Conservation (phyloP, 2,329 filamentous ascomycete species). For the Botrytis paeoniae region DNA sequence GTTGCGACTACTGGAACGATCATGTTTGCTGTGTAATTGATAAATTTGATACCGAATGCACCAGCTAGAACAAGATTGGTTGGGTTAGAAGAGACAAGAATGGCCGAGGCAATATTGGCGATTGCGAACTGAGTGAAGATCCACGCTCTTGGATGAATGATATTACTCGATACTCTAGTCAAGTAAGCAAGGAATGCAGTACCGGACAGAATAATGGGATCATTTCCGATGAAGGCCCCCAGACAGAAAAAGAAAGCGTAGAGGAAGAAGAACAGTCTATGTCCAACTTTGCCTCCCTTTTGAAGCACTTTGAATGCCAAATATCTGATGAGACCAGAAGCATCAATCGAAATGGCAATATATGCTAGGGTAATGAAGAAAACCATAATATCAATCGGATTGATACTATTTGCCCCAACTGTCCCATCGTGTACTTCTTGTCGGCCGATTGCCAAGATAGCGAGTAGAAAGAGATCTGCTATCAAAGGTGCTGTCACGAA, state of each 20-base stretch:
- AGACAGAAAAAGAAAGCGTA: constrained; percentile 69
- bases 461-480: constrained; percentile 68
- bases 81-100: constrained; percentile 74
- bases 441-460: constrained; percentile 64
- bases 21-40: constrained; percentile 74
- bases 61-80: constrained; percentile 73
- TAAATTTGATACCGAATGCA: constrained; percentile 69
- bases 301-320: constrained; percentile 68
- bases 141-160: constrained; percentile 68
- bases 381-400: constrained; percentile 68
- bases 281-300: constrained; percentile 64
- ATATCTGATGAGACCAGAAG: constrained; percentile 68
- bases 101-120: constrained; percentile 71
- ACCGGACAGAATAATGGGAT: constrained; percentile 71
- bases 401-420: constrained; percentile 62
- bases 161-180: constrained; percentile 72
- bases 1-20: constrained; percentile 70
- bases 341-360: constrained; percentile 74
- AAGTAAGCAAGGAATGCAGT: constrained; percentile 75
- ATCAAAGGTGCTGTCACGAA: constrained; percentile 69
- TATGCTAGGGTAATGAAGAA: constrained; percentile 74
- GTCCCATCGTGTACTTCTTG: constrained; percentile 68
- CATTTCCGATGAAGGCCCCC: constrained; percentile 69
- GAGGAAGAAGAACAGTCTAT: constrained; percentile 67
- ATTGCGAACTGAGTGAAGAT: constrained; percentile 69